Evolutionary conservation across 2,329 filamentous ascomycete species (phyloP).

Genomic region (Dactylonectria estremocensis): DNA sequence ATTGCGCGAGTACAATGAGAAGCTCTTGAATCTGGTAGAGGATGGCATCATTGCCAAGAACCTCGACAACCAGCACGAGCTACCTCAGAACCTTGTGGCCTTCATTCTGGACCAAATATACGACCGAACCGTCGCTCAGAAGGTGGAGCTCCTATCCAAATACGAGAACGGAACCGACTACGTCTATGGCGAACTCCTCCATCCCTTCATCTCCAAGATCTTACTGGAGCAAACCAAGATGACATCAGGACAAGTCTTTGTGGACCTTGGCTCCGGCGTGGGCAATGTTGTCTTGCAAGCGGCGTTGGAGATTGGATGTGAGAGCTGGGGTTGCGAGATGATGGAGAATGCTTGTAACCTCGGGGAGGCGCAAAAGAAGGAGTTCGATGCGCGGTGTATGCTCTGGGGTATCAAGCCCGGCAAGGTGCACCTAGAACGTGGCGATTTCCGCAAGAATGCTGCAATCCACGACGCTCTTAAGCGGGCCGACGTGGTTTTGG

Average conservation of each 20-base stretch:
- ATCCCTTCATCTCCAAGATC: slow-evolving; percentile 86
- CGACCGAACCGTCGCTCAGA: slow-evolving; percentile 90
- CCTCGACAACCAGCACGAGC: slow-evolving; percentile 76
- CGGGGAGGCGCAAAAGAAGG: slow-evolving; percentile 83
- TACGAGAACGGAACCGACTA: slow-evolving; percentile 95
- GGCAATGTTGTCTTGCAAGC: slow-evolving; percentile 97
- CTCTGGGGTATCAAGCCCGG: slow-evolving; percentile 92
- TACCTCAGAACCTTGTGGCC: slow-evolving; percentile 81
- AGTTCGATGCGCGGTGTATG: slow-evolving; percentile 87
- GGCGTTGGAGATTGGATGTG: slow-evolving; percentile 92
- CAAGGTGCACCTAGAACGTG: slow-evolving; percentile 82
- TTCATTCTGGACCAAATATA: slow-evolving; percentile 92
- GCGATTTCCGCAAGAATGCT: slow-evolving; percentile 84
- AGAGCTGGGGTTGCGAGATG: slow-evolving; percentile 97
- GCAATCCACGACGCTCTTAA: slow-evolving; percentile 81
- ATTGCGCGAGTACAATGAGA: slow-evolving; percentile 83
- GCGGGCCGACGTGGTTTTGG: slow-evolving; percentile 93
- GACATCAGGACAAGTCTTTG: slow-evolving; percentile 87
- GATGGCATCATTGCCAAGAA: slow-evolving; percentile 81
- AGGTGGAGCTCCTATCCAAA: slow-evolving; percentile 85
- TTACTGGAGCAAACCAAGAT: slow-evolving; percentile 83
- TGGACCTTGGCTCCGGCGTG: slow-evolving; percentile 95
- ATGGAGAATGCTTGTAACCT: slow-evolving; percentile 92
- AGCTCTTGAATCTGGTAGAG: slow-evolving; percentile 75
- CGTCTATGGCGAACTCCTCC: slow-evolving; percentile 93